Evolutionary conservation across 495 filamentous ascomycete species (phyloP).

Genomic region (Cairneyella variabilis): DNA sequence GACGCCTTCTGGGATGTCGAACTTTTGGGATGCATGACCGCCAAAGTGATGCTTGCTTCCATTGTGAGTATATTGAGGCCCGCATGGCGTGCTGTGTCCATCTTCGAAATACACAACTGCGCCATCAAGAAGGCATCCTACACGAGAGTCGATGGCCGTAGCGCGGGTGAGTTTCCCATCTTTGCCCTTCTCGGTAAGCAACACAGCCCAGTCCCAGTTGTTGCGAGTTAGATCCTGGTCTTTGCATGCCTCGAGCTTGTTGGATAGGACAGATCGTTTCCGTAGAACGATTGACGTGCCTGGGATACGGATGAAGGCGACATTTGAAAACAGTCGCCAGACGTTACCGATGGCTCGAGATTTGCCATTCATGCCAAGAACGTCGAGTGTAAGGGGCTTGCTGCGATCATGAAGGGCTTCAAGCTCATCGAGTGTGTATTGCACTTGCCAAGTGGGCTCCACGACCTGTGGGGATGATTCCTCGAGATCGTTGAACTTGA

Average conservation of each 20-base stretch:
- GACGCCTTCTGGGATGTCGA: slow-evolving; percentile 27
- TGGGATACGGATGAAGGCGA: slow-evolving; percentile 13
- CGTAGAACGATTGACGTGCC: slow-evolving; percentile 26
- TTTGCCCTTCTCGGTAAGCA: slow-evolving; percentile 28
- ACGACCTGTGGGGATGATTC: neutral
- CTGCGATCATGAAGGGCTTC: slow-evolving; percentile 6
- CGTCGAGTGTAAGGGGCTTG: slow-evolving; percentile 16
- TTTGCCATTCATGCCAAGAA: slow-evolving; percentile 19
- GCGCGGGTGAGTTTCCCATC: slow-evolving; percentile 29
- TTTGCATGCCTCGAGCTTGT: neutral
- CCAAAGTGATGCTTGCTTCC: slow-evolving; percentile 19
- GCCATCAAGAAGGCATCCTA: slow-evolving; percentile 35
- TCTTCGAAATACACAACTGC: slow-evolving; percentile 36
- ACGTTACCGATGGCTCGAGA: slow-evolving; percentile 17
- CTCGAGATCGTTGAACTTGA: neutral
- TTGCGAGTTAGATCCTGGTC: neutral
- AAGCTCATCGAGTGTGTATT: neutral
- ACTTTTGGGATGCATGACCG: slow-evolving; percentile 30
- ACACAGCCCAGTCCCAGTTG: slow-evolving; percentile 21
- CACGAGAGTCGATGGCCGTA: slow-evolving; percentile 33
- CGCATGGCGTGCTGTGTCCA: slow-evolving; percentile 31
- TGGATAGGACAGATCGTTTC: slow-evolving; percentile 20
- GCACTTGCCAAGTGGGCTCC: neutral
- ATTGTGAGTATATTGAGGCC: slow-evolving; percentile 14
- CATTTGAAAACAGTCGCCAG: slow-evolving; percentile 26